Percentiles rank a stretch among this genome's conserved stretches.
These are phyloP conservation scores for Punctularia strigosozonata DNA, from an alignment of 768 basidiomycete species.

Conservation along the genomic window DNA sequence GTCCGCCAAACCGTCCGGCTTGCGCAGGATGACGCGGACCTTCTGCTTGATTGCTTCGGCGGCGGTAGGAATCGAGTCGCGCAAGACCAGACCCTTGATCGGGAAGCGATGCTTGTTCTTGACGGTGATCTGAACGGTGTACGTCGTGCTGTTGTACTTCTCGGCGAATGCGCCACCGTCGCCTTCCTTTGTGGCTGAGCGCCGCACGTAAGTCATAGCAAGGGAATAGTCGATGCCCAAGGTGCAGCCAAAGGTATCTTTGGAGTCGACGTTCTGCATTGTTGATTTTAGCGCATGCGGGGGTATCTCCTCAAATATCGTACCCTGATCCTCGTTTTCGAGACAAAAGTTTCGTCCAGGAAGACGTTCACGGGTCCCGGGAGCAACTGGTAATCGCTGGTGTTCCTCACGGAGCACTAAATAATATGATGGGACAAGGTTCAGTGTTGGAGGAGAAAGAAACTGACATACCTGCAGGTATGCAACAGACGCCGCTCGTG, in stretches of 20 bases:
- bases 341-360: conserved; percentile 44
- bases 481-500: conserved; percentile 34
- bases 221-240: conserved; percentile 29
- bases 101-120: conserved; percentile 36
- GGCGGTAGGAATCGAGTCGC: conserved; percentile 32
- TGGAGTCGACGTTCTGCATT: conserved; percentile 32
- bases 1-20: conserved; percentile 34
- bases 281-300: too few species aligned
- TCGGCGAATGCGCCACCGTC: conserved; percentile 32
- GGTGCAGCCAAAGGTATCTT: conserved; percentile 42
- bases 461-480: conserved; percentile 32
- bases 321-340: too few species aligned
- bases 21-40: conserved; percentile 31
- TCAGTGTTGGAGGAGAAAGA: background rate
- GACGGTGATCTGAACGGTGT: conserved; percentile 26
- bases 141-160: conserved; percentile 29
- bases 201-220: conserved; percentile 28
- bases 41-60: conserved; percentile 19
- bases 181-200: conserved; percentile 22
- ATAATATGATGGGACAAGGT: conserved; percentile 1
- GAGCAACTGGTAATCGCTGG: conserved; percentile 43
- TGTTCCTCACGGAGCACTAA: conserved; percentile 42
- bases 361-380: conserved; percentile 43
- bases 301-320: too few species aligned
- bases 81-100: conserved; percentile 31